These are phyloP conservation scores for Pseudonectria foliicola DNA, from an alignment of 2,329 filamentous ascomycete species.

Conservation along the genomic window DNA sequence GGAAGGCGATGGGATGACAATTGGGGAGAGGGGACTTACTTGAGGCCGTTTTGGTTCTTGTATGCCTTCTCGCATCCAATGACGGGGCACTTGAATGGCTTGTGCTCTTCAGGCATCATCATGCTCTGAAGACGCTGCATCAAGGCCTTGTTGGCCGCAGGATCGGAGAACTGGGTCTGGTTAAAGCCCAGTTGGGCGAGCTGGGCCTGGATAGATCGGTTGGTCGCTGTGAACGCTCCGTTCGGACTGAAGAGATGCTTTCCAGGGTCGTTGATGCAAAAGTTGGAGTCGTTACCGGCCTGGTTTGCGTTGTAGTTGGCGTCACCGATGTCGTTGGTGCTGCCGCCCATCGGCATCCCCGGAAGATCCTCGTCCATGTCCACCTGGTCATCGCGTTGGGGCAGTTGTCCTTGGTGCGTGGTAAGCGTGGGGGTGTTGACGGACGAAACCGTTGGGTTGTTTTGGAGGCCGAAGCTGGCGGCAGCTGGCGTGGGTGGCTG, in stretches of 20 bases:
- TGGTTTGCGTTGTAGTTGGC: conserved; percentile 43
- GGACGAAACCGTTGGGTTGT: conserved; percentile 94
- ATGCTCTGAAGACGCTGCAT: conserved; percentile 52
- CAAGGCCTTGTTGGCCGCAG: conserved; percentile 59
- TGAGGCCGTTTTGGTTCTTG: conserved; percentile 98
- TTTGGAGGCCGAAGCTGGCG: conserved; percentile 70
- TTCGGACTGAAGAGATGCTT: conserved; percentile 88
- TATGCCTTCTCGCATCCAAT: conserved; percentile 99
- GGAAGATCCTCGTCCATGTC: conserved; percentile 71
- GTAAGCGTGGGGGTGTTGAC: conserved; percentile 91
- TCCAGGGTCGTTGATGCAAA: conserved; percentile 83
- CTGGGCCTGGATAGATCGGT: conserved; percentile 59
- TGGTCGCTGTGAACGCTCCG: conserved; percentile 59
- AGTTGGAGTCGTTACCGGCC: conserved; percentile 36
- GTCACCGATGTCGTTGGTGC: conserved; percentile 42
- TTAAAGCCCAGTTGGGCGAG: conserved; percentile 68
- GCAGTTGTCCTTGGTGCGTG: conserved; percentile 66
- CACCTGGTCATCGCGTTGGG: conserved; percentile 47
- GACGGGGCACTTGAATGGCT: conserved; percentile 95
- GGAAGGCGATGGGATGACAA: no score
- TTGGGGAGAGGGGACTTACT: conserved; percentile 53
- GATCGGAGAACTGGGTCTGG: conserved; percentile 69
- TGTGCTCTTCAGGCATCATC: conserved; percentile 79
- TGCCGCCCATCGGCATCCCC: conserved; percentile 56
- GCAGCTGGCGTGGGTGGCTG: conserved; percentile 80